Evolutionary conservation across 495 filamentous ascomycete genomes (phyloP).

Genomic region (Aspergillus nidulans): DNA sequence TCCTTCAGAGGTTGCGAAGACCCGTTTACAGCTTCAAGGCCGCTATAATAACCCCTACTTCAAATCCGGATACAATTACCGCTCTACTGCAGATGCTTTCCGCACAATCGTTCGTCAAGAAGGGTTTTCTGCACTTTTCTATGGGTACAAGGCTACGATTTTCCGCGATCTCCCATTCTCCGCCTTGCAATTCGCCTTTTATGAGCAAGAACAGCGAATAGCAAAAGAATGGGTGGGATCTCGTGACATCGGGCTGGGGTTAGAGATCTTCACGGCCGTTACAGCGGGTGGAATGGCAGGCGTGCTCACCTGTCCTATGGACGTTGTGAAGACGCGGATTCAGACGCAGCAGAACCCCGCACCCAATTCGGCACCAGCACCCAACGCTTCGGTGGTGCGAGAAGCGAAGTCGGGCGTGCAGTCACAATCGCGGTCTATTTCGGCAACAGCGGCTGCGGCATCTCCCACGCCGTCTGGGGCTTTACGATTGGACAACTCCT

Average conservation of each 20-base stretch:
- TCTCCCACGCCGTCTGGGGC: slow-evolving; percentile 69
- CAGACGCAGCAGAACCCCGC: slow-evolving; percentile 80
- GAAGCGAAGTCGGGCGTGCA: slow-evolving; percentile 26
- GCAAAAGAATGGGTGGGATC: slow-evolving; percentile 70
- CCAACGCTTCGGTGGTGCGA: slow-evolving; percentile 25
- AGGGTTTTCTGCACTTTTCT: slow-evolving; percentile 79
- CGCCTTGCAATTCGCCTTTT: slow-evolving; percentile 94
- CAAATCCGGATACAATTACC: slow-evolving; percentile 90
- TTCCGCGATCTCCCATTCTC: slow-evolving; percentile 95
- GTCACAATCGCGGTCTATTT: slow-evolving; percentile 59
- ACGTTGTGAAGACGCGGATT: slow-evolving; percentile 97
- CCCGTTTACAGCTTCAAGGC: slow-evolving; percentile 88
- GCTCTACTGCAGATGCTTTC: slow-evolving; percentile 69
- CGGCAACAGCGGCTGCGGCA: slow-evolving; percentile 78
- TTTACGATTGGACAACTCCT: slow-evolving; percentile 77
- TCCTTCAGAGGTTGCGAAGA: slow-evolving; percentile 94
- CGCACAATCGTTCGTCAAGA: slow-evolving; percentile 79
- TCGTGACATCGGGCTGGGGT: slow-evolving; percentile 72
- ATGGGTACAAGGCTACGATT: slow-evolving; percentile 90
- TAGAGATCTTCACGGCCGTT: slow-evolving; percentile 86
- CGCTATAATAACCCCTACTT: slow-evolving; percentile 93
- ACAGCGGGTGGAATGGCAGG: slow-evolving; percentile 93
- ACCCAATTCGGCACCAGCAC: slow-evolving; percentile 14
- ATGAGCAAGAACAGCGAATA: slow-evolving; percentile 83
- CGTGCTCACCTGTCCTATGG: slow-evolving; percentile 88